Evolutionary conservation across 345 rosid species (phyloP), one percentile per base, ranked within the genome.

Genomic region (Fremontodendron californicum): DNA sequence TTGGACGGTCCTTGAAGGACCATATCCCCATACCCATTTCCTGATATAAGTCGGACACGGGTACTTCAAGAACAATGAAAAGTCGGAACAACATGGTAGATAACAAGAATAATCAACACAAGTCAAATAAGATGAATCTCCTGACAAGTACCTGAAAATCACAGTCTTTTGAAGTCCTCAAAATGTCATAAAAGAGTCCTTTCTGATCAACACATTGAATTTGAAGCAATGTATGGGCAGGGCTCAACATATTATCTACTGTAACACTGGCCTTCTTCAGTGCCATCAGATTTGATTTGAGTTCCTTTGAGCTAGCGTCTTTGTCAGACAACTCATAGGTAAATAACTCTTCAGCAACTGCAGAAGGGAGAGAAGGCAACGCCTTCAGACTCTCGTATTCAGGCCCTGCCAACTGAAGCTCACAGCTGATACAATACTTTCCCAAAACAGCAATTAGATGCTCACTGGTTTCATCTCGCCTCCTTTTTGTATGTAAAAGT

Each of bases 121-220:
- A 69, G 39, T 19, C 4, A 13, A 70, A 23, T 25, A 31, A 39
- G 29, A 54, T 13, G 65, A 60, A 69, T 6, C 45, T 68, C 5
- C 42, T 3, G 31, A 61, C 48, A 46, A 46, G 60, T 85, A 91
- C 96, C 85, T 86, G 91, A 52, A 90, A 88, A 71, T 86, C 77
- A 42, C 87, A 90, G 80, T 91, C 96, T 78, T 91, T 91, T 39
- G 91, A 87, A 84, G 92, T 91, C 79, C 91, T 85, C 86, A 91
- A 71, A 19, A 86, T 81, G 83, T 91, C 96, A 76, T 91, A 91
- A 58, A 91, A 86, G 31, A 91, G 89, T 2, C 96, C 91, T 66
- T 91, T 91, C 48, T 90, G 96, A 81, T 91, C 92, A 77, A 76
- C 62, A 79, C 94, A 91, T n/a, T 83, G 84, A 46, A 91, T 83